Evolutionary conservation across 306 rosid species (phyloP), one percentile per base, ranked within the genome.

Genomic region (Luffa acutangula): DNA sequence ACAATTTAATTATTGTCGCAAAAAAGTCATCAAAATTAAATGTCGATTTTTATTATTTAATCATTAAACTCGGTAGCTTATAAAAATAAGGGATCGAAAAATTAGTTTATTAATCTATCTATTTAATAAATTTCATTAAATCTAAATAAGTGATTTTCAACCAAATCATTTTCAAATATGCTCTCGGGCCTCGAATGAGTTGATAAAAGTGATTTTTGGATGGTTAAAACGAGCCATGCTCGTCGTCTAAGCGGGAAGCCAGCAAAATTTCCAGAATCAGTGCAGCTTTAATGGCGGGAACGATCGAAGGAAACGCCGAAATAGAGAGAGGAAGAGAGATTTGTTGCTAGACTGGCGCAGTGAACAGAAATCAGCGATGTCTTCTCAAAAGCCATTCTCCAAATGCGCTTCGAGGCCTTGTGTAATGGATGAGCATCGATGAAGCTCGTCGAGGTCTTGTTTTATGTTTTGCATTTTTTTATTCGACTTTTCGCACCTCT

Each of bases 361-460:
- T 25, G 78, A 14, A 67, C 13, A 12, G 73, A 17, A 59, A 25
- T 36, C 81, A 9, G 76, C n/a, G 1, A 90, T 88, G 93, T 90
- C 83, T 75, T 90, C 91, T 25, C 90, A 84, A 54, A 36, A 51
- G 8, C 31, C 66, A 49, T 77, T 84, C 66, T 91, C 89, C 11
- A 70, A 84, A 81, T 92, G 98, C 94, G 89, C 93, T 31, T 86
- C 96, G 0, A 80, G 84, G 70, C 90, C 98, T 64, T 90, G 96
- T 85, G 89, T 85, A 11, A 90, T 94, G 98, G 94, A 36, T 15
- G 25, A 7, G 96, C 79, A 94, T 92, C 64, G 96, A 90, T 82
- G 98, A 89, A 86, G 94, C 98, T 57, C 92, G 96, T 77, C 84
- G 97, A 81, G 97, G 97, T 77, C 97, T 94, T 17, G 96, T 92